Evolutionary conservation across 2,329 filamentous ascomycete genomes (phyloP).

Genomic region (Cordyceps cicadae): DNA sequence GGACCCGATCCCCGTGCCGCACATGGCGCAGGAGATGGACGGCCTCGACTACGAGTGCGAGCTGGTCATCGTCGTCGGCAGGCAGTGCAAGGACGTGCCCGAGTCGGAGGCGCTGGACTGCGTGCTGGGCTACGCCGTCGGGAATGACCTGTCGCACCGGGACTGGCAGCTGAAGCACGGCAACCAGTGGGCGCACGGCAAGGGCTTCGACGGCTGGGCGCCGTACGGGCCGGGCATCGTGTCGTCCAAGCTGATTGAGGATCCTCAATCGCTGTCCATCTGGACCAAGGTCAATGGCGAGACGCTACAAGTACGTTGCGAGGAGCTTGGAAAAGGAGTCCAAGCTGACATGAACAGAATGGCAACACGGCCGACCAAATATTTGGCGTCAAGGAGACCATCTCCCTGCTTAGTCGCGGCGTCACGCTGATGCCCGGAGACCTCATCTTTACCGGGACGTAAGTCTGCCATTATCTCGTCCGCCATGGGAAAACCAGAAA

Average conservation of each 20-base stretch:
- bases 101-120: slow-evolving; percentile 60
- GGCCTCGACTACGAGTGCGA: slow-evolving; percentile 76
- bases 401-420: slow-evolving; percentile 52
- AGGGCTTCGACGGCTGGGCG: slow-evolving; percentile 69
- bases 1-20: slow-evolving; percentile 58
- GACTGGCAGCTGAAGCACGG: slow-evolving; percentile 65
- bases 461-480: slow-evolving; percentile 20
- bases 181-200: slow-evolving; percentile 64
- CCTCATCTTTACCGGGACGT: slow-evolving; percentile 59
- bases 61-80: slow-evolving; percentile 65
- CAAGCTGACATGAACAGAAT: slow-evolving; percentile 26
- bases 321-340: background rate
- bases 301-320: slow-evolving; percentile 38
- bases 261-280: slow-evolving; percentile 50
- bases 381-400: slow-evolving; percentile 50
- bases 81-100: slow-evolving; percentile 54
- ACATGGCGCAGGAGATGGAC: slow-evolving; percentile 55
- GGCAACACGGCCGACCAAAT: slow-evolving; percentile 54
- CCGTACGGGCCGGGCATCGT: slow-evolving; percentile 67
- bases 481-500: background rate
- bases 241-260: slow-evolving; percentile 41
- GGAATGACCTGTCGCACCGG: slow-evolving; percentile 73
- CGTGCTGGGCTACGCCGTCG: slow-evolving; percentile 65
- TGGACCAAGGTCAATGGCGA: slow-evolving; percentile 52
- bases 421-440: slow-evolving; percentile 57